Evolutionary conservation across 2,329 filamentous ascomycete genomes (phyloP).

Genomic region (Aaosphaeria pasadenensis): DNA sequence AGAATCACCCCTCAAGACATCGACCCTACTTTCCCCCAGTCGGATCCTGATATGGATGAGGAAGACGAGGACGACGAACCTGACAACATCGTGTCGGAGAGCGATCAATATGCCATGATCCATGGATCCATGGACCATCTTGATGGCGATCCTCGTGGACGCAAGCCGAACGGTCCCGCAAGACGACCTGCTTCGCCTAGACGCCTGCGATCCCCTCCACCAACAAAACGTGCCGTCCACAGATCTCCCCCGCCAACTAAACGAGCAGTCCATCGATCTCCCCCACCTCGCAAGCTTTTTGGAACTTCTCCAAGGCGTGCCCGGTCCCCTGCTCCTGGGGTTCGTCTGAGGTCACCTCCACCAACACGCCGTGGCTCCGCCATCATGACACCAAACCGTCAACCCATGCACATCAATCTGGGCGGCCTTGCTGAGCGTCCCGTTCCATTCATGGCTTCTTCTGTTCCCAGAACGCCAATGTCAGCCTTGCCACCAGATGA

Average conservation of each 20-base stretch:
- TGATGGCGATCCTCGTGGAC: constrained; percentile 48
- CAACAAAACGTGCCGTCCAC: constrained; percentile 33
- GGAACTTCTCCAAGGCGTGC: constrained; percentile 69
- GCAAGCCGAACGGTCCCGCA: constrained; percentile 43
- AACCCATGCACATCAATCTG: constrained; percentile 44
- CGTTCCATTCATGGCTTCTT: constrained; percentile 74
- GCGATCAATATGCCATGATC: constrained; percentile 67
- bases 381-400: constrained; percentile 34
- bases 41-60: constrained; percentile 81
- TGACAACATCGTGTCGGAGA: constrained; percentile 46
- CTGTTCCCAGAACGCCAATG: constrained; percentile 75
- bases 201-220: constrained; percentile 56
- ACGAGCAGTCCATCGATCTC: constrained; percentile 34
- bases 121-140: constrained; percentile 70
- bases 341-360: constrained; percentile 62
- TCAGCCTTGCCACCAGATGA: constrained; percentile 20
- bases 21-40: constrained; percentile 94
- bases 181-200: constrained; percentile 53
- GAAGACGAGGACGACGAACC: constrained; percentile 64
- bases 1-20: constrained; percentile 81
- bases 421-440: constrained; percentile 60
- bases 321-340: constrained; percentile 37
- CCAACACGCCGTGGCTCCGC: constrained; percentile 52
- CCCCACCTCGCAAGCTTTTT: constrained; percentile 57
- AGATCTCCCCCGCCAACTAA: constrained; percentile 50